Percentiles rank a stretch among this genome's conserved stretches.
Evolutionary conservation across 169 alveolate species (phyloP).

Genomic region (Cryptosporidium viatorum): DNA sequence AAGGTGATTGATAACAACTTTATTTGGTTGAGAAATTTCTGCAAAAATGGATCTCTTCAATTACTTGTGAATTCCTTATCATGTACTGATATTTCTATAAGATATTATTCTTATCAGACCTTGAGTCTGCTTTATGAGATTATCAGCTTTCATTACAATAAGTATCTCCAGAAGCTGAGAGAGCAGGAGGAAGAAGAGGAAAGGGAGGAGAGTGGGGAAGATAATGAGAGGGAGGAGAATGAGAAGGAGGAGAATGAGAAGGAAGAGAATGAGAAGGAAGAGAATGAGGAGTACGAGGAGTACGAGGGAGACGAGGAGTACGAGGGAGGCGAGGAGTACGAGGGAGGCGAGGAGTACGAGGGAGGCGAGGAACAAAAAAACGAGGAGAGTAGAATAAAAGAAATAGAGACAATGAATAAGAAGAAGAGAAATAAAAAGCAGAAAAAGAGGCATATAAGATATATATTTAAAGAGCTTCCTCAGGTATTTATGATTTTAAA

Average conservation of each 20-base stretch:
- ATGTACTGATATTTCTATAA: constrained; percentile 32
- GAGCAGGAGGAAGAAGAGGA: background rate
- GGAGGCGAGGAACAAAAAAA: background rate
- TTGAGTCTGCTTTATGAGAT: constrained; percentile 38
- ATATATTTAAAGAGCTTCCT: constrained; percentile 57
- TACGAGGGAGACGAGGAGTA: background rate
- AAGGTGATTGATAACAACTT: constrained; percentile 26
- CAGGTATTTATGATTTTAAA: constrained; percentile 48
- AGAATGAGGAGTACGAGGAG: background rate
- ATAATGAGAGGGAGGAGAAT: background rate
- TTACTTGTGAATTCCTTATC: constrained; percentile 17
- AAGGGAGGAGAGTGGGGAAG: background rate
- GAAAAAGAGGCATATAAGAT: constrained; percentile 10
- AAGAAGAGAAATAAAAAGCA: constrained; percentile 5
- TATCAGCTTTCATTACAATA: constrained; percentile 12
- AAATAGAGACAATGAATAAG: background rate
- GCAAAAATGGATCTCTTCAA: constrained; percentile 61
- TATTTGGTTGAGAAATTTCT: constrained; percentile 48
- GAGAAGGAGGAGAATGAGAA: background rate
- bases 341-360: background rate
- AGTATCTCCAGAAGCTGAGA: constrained; percentile 15
- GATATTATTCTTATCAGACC: constrained; percentile 39
- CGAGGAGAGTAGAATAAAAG: background rate
- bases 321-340: background rate
- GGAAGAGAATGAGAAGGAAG: background rate